Conservation (phyloP, 1,284 basidiomycete genomes). For the Malassezia vespertilionis region DNA sequence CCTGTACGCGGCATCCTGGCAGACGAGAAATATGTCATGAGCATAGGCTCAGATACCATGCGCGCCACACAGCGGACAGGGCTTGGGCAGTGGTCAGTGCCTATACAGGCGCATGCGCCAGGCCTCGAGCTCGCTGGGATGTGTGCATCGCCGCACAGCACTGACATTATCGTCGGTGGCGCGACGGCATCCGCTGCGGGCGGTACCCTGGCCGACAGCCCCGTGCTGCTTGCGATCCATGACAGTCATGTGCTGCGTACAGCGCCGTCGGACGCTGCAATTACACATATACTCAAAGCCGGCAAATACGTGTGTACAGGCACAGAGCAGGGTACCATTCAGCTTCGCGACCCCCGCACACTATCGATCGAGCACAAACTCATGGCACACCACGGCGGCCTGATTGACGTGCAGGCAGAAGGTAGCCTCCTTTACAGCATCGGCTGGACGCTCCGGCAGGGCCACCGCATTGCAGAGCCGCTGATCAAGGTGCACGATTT, state of each 20-base stretch:
- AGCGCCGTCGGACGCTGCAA: conserved; percentile 31
- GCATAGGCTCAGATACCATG: conserved; percentile 43
- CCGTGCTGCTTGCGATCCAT: conserved; percentile 35
- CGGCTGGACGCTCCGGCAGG: conserved; percentile 53
- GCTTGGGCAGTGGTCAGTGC: conserved; percentile 42
- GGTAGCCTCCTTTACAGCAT: conserved; percentile 40
- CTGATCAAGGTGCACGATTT: conserved; percentile 86
- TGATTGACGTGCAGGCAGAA: conserved; percentile 44
- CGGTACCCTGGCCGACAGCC: conserved; percentile 22
- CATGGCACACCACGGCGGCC: conserved; percentile 44
- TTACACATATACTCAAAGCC: conserved; percentile 36
- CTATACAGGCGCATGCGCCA: conserved; percentile 18
- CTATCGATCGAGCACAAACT: conserved; percentile 38
- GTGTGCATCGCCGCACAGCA: conserved; percentile 34
- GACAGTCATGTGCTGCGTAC: conserved; percentile 30
- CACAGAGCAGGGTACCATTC: conserved; percentile 36
- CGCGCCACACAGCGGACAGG: conserved; percentile 48
- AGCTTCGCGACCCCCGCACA: conserved; percentile 41
- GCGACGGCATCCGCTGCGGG: conserved; percentile 21
- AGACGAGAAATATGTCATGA: conserved; percentile 47
- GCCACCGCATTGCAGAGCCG: conserved; percentile 77
- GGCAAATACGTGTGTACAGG: conserved; percentile 29
- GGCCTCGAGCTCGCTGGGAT: conserved; percentile 33
- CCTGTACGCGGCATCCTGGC: conserved; percentile 39
- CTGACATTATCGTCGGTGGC: conserved; percentile 39